Evolutionary conservation across 2,329 filamentous ascomycete genomes (phyloP).

Genomic region (Fusarium avenaceum): DNA sequence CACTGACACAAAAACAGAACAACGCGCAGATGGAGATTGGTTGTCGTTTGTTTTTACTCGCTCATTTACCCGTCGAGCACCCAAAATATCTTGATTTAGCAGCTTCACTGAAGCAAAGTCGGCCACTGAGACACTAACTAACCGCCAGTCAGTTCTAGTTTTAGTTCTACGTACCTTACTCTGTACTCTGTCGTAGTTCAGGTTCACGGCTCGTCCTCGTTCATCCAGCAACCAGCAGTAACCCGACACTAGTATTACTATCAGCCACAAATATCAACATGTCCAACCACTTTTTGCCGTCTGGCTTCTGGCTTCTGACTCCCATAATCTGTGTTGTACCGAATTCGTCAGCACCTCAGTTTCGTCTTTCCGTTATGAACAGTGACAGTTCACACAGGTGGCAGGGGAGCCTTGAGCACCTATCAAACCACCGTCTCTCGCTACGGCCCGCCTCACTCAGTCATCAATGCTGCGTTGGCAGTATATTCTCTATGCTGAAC

Average conservation of each 20-base stretch:
- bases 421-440: constrained; percentile 28
- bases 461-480: constrained; percentile 24
- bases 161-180: constrained; percentile 2
- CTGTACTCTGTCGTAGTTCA: too few relatives aligned
- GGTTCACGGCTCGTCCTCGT: constrained; percentile 12
- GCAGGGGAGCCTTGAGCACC: constrained; percentile 37
- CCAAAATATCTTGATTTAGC: constrained; percentile 35
- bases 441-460: constrained; percentile 35
- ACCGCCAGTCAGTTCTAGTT: constrained; percentile 9
- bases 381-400: constrained; percentile 23
- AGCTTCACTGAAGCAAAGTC: constrained; percentile 13
- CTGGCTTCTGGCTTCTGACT: constrained; percentile 3
- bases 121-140: constrained; percentile 14
- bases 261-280: constrained; percentile 32
- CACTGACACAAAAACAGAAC: constrained; percentile 41
- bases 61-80: constrained; percentile 9
- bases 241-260: constrained; percentile 11
- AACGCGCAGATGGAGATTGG: constrained; percentile 30
- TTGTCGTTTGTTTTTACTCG: constrained; percentile 24
- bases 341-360: constrained; percentile 35
- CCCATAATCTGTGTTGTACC: constrained; percentile 7
- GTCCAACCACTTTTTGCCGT: constrained; percentile 5
- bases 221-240: constrained; percentile 35
- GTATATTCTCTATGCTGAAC: constrained; percentile 20
- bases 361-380: constrained; percentile 2